Conservation (phyloP, 176 grass and related monocot genomes). For the Oryza brachyantha region DNA sequence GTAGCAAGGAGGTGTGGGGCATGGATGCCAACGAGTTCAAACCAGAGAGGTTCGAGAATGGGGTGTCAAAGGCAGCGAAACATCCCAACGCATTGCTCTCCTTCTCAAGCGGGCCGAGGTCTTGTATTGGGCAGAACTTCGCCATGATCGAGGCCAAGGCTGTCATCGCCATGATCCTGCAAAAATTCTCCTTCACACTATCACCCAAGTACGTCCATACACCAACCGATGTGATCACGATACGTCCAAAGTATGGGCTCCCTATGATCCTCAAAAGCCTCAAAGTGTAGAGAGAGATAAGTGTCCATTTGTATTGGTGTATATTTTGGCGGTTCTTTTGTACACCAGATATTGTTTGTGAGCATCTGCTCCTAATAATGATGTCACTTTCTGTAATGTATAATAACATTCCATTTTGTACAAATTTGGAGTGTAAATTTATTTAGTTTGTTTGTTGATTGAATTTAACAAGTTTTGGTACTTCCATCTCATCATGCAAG, state of each 20-base stretch:
- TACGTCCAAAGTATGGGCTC: conserved; percentile 34
- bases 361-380: no score
- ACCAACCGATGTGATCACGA: neutral
- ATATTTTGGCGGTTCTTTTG: no score
- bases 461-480: no score
- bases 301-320: no score
- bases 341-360: no score
- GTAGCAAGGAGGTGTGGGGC: conserved; percentile 48
- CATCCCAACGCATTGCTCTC: conserved; percentile 39
- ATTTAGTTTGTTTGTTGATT: no score
- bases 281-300: neutral
- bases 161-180: conserved; percentile 37
- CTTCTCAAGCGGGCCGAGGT: conserved; percentile 40
- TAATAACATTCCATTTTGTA: no score
- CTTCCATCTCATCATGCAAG: no score
- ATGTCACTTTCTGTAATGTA: no score
- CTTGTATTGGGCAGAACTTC: conserved; percentile 55
- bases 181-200: conserved; percentile 41
- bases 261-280: conserved; percentile 32
- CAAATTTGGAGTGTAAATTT: no score
- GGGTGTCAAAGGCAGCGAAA: conserved; percentile 32
- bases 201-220: conserved; percentile 39
- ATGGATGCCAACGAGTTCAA: conserved; percentile 40
- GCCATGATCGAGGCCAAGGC: conserved; percentile 50
- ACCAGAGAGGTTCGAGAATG: conserved; percentile 45